phyloP scores from a whole-genome alignment of 139 green algal species.

The Tetradesmus obliquus region DNA sequence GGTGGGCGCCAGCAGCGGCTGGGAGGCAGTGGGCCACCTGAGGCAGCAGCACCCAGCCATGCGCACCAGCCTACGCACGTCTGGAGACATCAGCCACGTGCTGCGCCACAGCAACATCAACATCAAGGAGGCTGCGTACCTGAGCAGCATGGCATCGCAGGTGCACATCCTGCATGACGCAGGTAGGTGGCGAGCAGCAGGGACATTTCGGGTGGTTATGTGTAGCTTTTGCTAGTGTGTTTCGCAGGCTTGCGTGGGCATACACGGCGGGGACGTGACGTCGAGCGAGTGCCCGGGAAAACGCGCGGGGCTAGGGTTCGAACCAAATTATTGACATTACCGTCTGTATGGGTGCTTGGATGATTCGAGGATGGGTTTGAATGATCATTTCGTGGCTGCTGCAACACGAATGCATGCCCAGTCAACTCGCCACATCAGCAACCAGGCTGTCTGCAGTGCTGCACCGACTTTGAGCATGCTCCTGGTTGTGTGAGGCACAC shows the following conservation, averaged over 20 bases:
- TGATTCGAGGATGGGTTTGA: background rate
- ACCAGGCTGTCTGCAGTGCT: background rate
- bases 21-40: background rate
- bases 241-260: background rate
- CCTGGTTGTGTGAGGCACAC: background rate
- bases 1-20: background rate
- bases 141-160: constrained; percentile 26
- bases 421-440: background rate
- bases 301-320: background rate
- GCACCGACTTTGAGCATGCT: background rate
- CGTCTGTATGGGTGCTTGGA: background rate
- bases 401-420: background rate
- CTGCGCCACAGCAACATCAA: constrained; percentile 8
- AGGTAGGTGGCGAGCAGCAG: background rate
- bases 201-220: background rate
- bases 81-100: background rate
- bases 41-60: background rate
- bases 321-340: background rate
- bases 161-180: constrained; percentile 37
- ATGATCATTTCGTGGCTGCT: background rate
- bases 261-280: background rate
- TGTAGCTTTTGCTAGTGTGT: too few species aligned
- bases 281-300: background rate
- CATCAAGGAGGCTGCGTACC: background rate
- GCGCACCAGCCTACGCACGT: constrained; percentile 13